Base-by-base conservation (phyloP, 2,329 filamentous ascomycete genomes). In the Polytolypa hystricis region DNA sequence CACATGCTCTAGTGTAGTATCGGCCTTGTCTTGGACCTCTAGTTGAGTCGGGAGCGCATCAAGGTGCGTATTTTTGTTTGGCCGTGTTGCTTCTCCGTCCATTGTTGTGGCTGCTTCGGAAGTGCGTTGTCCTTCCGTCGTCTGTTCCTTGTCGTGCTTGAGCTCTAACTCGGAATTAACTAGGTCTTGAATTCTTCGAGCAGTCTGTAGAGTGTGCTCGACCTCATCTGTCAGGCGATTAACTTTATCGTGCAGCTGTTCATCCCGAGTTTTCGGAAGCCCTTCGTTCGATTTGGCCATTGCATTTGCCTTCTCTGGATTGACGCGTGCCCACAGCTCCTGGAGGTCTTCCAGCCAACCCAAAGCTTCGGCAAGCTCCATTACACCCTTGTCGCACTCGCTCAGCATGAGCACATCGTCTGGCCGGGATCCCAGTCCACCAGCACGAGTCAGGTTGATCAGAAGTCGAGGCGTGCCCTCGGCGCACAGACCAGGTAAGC, bases 281-380 rank as follows among this genome's bases (percentile, higher is more conserved):
- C 54, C 49, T 39, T 54, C 50, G 37, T 51, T 46, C 28, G 53
- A 50, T 23, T 51, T 42, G 18, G 29, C 38, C 44, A 43, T 54
- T 64, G 65, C 15, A 4, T 71, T 70, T 49, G 76, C 67, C 42
- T 72, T 64, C 16, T 77, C 64, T 3, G 81, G 74, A 5, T 82
- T 79, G 0, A 80, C 71, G 30, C 64, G 60, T 15, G 75, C 68
- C 86, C 86, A 96, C 35, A 84, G 49, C 3, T 55, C 58, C 54
- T 95, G 84, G 11, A 98, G 66, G 53, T 96, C 89, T 2, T 84
- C 76, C 6, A 73, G 60, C 91, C 91, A 98, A 1, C 86, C 89
- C 29, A 93, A 70, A 18, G 79, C 78, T 44, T 80, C 70, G 1
- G 89, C 87, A 23, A 98, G 67, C 55, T 74, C 77, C 37, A 81